Evolutionary conservation across 169 alveolate genomes (phyloP).

Genomic region (Babesia caballi): DNA sequence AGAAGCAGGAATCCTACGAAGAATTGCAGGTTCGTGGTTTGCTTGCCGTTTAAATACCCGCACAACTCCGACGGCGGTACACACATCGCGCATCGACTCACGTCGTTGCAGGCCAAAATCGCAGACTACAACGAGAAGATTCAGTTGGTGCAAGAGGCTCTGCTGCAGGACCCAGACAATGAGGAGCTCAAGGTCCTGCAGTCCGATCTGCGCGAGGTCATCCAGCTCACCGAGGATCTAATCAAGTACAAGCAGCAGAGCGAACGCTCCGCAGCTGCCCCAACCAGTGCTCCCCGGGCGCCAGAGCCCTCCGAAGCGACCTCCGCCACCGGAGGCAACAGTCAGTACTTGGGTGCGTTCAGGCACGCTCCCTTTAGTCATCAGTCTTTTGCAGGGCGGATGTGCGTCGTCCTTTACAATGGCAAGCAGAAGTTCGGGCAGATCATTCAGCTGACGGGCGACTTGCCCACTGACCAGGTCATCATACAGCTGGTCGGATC

Average conservation of each 20-base stretch:
- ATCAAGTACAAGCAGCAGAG: slow-evolving; percentile 44
- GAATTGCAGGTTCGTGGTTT: slow-evolving; percentile 13
- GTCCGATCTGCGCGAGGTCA: slow-evolving; percentile 57
- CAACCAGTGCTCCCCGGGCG: background rate
- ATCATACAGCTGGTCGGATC: slow-evolving; percentile 51
- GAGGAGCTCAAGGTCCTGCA: slow-evolving; percentile 42
- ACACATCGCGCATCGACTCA: background rate
- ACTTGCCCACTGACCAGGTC: slow-evolving; percentile 51
- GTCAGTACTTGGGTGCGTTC: slow-evolving; percentile 3
- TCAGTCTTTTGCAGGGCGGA: slow-evolving; percentile 31
- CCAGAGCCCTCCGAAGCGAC: slow-evolving; percentile 19
- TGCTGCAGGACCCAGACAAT: slow-evolving; percentile 54
- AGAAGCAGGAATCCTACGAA: slow-evolving; percentile 17
- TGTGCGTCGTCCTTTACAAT: slow-evolving; percentile 57
- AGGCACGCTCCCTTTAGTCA: too few species aligned
- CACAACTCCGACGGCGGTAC: background rate
- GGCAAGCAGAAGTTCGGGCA: slow-evolving; percentile 60
- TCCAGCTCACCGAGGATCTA: slow-evolving; percentile 49
- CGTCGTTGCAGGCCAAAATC: slow-evolving; percentile 45
- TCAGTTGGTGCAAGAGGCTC: slow-evolving; percentile 41
- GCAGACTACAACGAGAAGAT: slow-evolving; percentile 51
- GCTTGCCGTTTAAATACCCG: background rate
- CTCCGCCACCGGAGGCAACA: slow-evolving; percentile 2
- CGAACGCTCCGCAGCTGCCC: background rate
- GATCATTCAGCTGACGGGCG: slow-evolving; percentile 43